These are phyloP conservation scores for Plasmopara muralis DNA, from an alignment of 352 stramenopile species.

Conservation along the genomic window DNA sequence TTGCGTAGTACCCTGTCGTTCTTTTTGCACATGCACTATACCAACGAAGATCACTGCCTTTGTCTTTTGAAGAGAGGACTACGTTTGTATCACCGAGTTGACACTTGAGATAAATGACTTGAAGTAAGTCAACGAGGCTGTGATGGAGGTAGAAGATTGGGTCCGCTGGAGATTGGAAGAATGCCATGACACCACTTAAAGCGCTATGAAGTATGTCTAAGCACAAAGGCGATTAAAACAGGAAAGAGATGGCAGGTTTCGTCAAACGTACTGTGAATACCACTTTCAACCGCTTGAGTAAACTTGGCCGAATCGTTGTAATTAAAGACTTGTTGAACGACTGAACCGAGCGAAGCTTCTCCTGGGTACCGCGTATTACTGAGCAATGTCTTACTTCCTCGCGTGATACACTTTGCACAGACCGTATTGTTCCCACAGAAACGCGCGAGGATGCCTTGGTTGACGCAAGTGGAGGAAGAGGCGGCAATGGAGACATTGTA, in stretches of 20 bases:
- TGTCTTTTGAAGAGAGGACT: slow-evolving; percentile 17
- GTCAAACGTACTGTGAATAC: slow-evolving; percentile 41
- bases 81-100: slow-evolving; percentile 25
- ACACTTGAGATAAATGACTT: slow-evolving; percentile 55
- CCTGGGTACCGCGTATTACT: slow-evolving; percentile 20
- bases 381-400: slow-evolving; percentile 9
- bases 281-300: slow-evolving; percentile 26
- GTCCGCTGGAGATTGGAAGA: slow-evolving; percentile 39
- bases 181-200: slow-evolving; percentile 39
- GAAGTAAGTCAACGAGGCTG: slow-evolving; percentile 34
- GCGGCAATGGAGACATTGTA: slow-evolving; percentile 14
- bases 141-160: slow-evolving; percentile 56
- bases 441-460: slow-evolving; percentile 21
- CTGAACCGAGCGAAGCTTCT: slow-evolving; percentile 23
- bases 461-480: slow-evolving; percentile 28
- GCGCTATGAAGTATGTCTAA: slow-evolving; percentile 40
- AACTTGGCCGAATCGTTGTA: slow-evolving; percentile 23
- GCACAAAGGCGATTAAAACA: not conserved
- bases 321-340: slow-evolving; percentile 42
- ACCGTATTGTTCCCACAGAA: slow-evolving; percentile 39
- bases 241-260: not conserved
- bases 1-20: slow-evolving; percentile 11
- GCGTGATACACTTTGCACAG: slow-evolving; percentile 35
- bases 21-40: slow-evolving; percentile 26
- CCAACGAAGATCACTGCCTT: slow-evolving; percentile 27